Evolutionary conservation across 768 basidiomycete genomes (phyloP), one percentile per base, ranked within the genome.

Genomic region (Kwoniella heveanensis): DNA sequence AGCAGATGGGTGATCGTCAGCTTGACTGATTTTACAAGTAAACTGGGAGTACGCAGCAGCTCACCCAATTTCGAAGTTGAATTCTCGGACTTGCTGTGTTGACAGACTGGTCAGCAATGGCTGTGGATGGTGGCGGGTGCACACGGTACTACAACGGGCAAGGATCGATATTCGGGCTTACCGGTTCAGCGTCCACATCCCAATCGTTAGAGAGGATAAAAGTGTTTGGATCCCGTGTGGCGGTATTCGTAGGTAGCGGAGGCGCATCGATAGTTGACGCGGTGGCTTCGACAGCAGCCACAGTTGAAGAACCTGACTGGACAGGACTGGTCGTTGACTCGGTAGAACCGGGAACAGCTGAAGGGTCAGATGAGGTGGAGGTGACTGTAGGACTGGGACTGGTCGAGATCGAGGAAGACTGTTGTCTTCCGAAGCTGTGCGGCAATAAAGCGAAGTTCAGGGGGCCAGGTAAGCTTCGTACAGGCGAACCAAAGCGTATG

Each of bases 51-150:
- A 48, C 7, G 13, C 21, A 15, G 2, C 1, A 24, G 32, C 69
- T 63, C 30, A 67, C 69, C 30, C 60, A 54, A 70, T 64, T 21
- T 52, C 63, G 24, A 51, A 70, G 32, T 53, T 22, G 57, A 49
- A 66, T 54, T 65, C 65, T 44, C 68, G 39, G 5, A 65, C 58
- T 24, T 61, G 66, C 68, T 70, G 51, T 9, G 2, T 54, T 12
- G 0, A 36, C 26, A 46, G 5, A 32, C 27, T 21, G 27, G 21
- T 55, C 44, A 57, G 26, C 44, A 3, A n/a, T 48, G 6, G 39
- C 26, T 30, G 22, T 48, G n/a, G n/a, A n/a, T n/a, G n/a, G n/a
- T n/a, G n/a, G n/a, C n/a, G n/a, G n/a, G n/a, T n/a, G n/a, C n/a
- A n/a, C n/a, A n/a, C n/a, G n/a, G n/a, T n/a, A n/a, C n/a, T n/a